Conservation (phyloP, 805 yeast genomes). For the Maudiozyma barnettii region DNA sequence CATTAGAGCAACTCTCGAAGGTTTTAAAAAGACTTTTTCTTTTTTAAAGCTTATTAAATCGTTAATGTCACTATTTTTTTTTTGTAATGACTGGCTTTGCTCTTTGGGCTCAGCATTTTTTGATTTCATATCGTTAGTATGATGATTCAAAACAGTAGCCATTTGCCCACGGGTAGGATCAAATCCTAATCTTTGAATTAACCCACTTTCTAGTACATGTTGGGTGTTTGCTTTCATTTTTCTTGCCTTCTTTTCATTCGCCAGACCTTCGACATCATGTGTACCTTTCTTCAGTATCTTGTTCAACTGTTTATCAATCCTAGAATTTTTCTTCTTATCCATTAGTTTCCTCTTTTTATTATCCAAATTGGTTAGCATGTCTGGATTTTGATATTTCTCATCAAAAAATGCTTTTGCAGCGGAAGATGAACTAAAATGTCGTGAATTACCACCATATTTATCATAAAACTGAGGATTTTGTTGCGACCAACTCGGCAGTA, state of each 20-base stretch:
- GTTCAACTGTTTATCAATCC: constrained; percentile 25
- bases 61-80: constrained; percentile 10
- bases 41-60: constrained; percentile 28
- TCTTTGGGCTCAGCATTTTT: background rate
- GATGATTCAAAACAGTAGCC: constrained; percentile 10
- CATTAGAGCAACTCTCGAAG: constrained; percentile 24
- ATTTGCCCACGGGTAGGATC: constrained; percentile 38
- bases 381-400: constrained; percentile 41
- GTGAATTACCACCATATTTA: constrained; percentile 4
- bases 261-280: constrained; percentile 10
- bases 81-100: background rate
- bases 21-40: constrained; percentile 27
- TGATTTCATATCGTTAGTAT: background rate
- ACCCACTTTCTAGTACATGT: constrained; percentile 34
- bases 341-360: constrained; percentile 32
- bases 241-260: constrained; percentile 15
- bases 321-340: constrained; percentile 27
- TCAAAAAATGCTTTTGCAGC: constrained; percentile 45
- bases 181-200: constrained; percentile 39
- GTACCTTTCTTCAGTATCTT: constrained; percentile 7
- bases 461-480: constrained; percentile 2
- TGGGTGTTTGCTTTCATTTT: constrained; percentile 25
- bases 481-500: constrained; percentile 5
- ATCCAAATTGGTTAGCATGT: constrained; percentile 33
- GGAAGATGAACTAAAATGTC: constrained; percentile 31